phyloP scores from a whole-genome alignment of 352 stramenopile species.

The Phytophthora meadii region DNA sequence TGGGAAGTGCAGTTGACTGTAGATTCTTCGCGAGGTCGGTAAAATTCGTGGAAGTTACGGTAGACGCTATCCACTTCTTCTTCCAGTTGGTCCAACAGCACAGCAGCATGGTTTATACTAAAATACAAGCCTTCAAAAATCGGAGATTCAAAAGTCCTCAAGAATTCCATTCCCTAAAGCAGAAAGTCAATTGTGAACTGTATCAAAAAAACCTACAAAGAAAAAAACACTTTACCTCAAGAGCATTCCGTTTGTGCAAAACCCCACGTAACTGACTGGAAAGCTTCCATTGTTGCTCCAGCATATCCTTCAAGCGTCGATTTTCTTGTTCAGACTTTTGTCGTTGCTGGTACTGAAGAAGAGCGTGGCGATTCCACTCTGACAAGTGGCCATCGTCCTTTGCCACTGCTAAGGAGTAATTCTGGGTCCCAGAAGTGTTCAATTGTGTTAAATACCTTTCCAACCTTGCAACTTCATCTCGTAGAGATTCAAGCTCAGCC shows the following conservation, averaged over 20 bases:
- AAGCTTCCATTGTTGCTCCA: constrained; percentile 5
- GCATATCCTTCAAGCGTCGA: constrained; percentile 6
- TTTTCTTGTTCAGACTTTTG: constrained; percentile 7
- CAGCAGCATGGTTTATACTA: not conserved
- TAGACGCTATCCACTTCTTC: constrained; percentile 17
- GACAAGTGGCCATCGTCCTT: not conserved
- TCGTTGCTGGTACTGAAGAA: constrained; percentile 16
- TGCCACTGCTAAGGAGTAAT: not conserved
- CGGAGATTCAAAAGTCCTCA: constrained; percentile 10
- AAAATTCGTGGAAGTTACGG: constrained; percentile 14
- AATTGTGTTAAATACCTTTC: constrained; percentile 7
- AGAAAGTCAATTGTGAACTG: no score
- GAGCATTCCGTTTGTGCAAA: constrained; percentile 15
- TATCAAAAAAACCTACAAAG: not conserved
- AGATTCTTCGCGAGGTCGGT: constrained; percentile 1
- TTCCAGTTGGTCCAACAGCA: constrained; percentile 28
- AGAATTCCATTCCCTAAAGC: constrained; percentile 20
- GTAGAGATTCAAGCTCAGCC: constrained; percentile 19
- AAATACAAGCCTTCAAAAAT: not conserved
- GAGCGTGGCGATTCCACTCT: constrained; percentile 7
- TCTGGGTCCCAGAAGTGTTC: not conserved
- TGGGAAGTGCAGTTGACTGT: not conserved
- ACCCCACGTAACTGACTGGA: not conserved
- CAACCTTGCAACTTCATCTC: constrained; percentile 12
- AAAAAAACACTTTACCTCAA: constrained; percentile 8